Conservation (phyloP, 2,329 filamentous ascomycete species). For the Fusarium sp. region DNA sequence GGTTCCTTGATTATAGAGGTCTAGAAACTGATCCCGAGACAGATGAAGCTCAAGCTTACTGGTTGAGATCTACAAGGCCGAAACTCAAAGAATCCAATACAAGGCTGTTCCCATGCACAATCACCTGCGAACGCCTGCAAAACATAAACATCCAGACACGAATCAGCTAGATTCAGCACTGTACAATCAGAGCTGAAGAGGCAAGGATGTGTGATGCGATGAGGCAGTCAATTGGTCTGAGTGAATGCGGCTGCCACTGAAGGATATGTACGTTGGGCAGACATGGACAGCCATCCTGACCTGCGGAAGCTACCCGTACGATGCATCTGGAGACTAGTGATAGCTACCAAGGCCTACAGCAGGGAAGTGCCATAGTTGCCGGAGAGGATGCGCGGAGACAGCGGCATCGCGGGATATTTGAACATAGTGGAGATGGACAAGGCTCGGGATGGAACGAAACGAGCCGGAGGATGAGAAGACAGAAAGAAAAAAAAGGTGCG, state of each 20-base stretch:
- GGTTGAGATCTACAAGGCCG: slow-evolving; percentile 8
- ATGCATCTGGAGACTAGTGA: background rate
- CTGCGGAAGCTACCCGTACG: slow-evolving; percentile 23
- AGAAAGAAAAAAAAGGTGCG: slow-evolving; percentile 8
- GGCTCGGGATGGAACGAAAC: slow-evolving; percentile 33
- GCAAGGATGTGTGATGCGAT: slow-evolving; percentile 21
- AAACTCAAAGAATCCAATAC: slow-evolving; percentile 14
- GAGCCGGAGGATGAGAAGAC: slow-evolving; percentile 16
- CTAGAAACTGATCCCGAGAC: slow-evolving; percentile 15
- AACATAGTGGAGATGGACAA: slow-evolving; percentile 29
- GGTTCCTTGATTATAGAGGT: slow-evolving; percentile 4
- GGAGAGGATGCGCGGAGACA: slow-evolving; percentile 25
- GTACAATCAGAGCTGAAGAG: slow-evolving; percentile 7
- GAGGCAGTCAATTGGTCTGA: slow-evolving; percentile 20
- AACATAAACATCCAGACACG: slow-evolving; percentile 1
- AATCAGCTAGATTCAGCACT: slow-evolving; percentile 7
- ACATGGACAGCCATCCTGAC: slow-evolving; percentile 2
- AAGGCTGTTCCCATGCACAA: slow-evolving; percentile 5
- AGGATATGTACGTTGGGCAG: slow-evolving; percentile 11
- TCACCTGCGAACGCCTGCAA: slow-evolving; percentile 30
- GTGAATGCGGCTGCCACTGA: slow-evolving; percentile 12
- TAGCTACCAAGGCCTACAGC: background rate
- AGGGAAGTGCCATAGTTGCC: background rate
- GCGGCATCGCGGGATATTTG: slow-evolving; percentile 26
- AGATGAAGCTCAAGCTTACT: background rate